Conservation (phyloP, 805 yeast species). For the Candida xiaguanensis region DNA sequence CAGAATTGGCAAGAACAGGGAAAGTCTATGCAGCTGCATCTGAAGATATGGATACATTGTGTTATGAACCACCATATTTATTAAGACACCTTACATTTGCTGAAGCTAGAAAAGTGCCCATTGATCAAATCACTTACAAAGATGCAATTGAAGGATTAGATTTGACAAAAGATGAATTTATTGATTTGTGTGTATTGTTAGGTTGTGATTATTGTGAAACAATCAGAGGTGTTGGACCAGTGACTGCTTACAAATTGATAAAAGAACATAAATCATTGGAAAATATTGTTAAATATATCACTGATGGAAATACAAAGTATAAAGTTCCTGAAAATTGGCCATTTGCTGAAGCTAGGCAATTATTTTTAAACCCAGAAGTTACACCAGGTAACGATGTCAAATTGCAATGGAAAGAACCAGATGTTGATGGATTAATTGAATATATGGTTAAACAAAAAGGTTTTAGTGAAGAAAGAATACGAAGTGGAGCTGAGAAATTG, state of each 20-base stretch:
- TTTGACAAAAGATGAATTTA: conserved; percentile 68
- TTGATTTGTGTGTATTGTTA: conserved; percentile 86
- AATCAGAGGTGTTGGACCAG: conserved; percentile 93
- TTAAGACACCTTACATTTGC: conserved; percentile 90
- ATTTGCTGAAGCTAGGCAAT: conserved; percentile 76
- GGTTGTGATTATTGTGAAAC: conserved; percentile 99
- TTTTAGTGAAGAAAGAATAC: conserved; percentile 88
- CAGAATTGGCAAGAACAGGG: conserved; percentile 82
- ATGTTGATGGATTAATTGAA: conserved; percentile 75
- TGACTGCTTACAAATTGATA: conserved; percentile 84
- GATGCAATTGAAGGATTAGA: conserved; percentile 74
- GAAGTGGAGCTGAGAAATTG: conserved; percentile 80
- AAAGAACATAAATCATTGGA: conserved; percentile 83
- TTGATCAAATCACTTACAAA: conserved; percentile 71
- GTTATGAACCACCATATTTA: conserved; percentile 81
- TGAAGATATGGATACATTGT: conserved; percentile 98
- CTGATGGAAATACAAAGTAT: conserved; percentile 57
- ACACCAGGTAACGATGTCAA: conserved; percentile 55
- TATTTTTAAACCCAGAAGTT: conserved; percentile 83
- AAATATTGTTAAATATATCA: conserved; percentile 63
- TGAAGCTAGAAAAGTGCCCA: conserved; percentile 89
- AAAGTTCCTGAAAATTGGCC: conserved; percentile 96
- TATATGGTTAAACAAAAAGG: conserved; percentile 86
- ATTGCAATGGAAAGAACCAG: conserved; percentile 86
- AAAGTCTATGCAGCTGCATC: conserved; percentile 97